Percentiles rank a stretch among this genome's conserved stretches.
phyloP scores from a whole-genome alignment of 2,329 filamentous ascomycete species.

The Paraphaeosphaeria sporulosa region DNA sequence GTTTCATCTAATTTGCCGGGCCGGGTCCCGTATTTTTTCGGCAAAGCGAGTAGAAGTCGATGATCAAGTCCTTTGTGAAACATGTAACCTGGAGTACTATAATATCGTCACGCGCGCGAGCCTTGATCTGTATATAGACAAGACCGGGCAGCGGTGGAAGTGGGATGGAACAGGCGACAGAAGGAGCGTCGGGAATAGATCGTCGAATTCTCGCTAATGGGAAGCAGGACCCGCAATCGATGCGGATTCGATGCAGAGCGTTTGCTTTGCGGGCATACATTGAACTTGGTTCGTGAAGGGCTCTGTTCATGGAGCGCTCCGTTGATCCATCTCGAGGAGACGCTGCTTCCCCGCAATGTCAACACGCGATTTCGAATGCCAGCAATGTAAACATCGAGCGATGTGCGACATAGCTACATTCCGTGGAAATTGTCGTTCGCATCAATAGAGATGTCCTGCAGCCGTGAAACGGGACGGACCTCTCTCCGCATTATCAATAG shows the following conservation, averaged over 20 bases:
- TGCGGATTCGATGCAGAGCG: no score
- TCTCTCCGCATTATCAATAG: no score
- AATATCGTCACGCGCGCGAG: background rate
- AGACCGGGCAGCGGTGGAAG: background rate
- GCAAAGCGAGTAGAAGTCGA: constrained; percentile 2
- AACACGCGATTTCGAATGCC: background rate
- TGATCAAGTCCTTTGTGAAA: background rate
- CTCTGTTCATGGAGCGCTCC: no score
- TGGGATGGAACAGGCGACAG: background rate
- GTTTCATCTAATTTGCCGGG: constrained; percentile 35
- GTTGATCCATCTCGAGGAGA: background rate
- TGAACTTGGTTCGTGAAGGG: no score
- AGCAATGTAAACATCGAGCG: background rate
- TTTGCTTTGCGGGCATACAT: no score
- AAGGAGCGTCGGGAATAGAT: background rate
- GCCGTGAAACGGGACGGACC: no score
- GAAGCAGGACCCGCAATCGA: background rate
- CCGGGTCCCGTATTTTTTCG: constrained; percentile 16
- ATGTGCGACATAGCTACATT: background rate
- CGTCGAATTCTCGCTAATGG: background rate
- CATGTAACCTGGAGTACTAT: background rate
- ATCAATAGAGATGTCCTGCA: no score
- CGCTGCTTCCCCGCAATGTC: background rate
- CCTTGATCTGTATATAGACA: background rate
- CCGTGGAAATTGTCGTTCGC: background rate